A percentile compares a stretch with the other conserved stretches of the same genome.
These are phyloP conservation scores for Elsinoe australis DNA, from an alignment of 2,329 filamentous ascomycete genomes.

Conservation along the genomic window DNA sequence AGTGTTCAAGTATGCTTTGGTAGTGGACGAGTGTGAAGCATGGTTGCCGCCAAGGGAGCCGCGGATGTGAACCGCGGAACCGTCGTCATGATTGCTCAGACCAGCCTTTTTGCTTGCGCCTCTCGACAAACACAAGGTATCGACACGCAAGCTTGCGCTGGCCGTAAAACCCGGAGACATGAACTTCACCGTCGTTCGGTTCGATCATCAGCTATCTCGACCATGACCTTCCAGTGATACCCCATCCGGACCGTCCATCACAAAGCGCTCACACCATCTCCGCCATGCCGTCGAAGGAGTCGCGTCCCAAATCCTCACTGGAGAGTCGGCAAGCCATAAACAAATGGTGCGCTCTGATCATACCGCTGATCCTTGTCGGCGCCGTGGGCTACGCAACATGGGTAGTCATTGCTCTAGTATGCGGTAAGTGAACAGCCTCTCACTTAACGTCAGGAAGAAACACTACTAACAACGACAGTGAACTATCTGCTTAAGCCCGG, in stretches of 20 bases:
- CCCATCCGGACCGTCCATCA: no score
- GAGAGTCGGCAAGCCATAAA: conserved; percentile 35
- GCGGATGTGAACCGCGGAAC: background rate
- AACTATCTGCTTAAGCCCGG: conserved; percentile 57
- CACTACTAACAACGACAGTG: conserved; percentile 43
- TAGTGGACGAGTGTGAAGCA: background rate
- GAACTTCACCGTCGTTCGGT: background rate
- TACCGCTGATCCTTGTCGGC: conserved; percentile 62
- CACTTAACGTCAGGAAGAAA: background rate
- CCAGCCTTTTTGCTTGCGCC: conserved; percentile 13
- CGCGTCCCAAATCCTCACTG: conserved; percentile 15
- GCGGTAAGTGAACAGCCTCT: conserved; percentile 46
- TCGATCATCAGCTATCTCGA: background rate
- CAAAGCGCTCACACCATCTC: background rate
- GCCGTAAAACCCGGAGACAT: background rate
- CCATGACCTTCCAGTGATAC: background rate
- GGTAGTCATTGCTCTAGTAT: conserved; percentile 59
- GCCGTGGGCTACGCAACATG: conserved; percentile 64
- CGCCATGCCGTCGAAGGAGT: conserved; percentile 12
- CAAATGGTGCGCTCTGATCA: conserved; percentile 54
- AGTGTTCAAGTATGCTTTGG: background rate
- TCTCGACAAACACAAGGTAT: background rate
- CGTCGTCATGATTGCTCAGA: background rate
- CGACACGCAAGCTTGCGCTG: background rate
- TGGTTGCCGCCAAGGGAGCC: background rate